Evolutionary conservation across 2,329 filamentous ascomycete species (phyloP).

Genomic region (Sphaerulina vaccinii): DNA sequence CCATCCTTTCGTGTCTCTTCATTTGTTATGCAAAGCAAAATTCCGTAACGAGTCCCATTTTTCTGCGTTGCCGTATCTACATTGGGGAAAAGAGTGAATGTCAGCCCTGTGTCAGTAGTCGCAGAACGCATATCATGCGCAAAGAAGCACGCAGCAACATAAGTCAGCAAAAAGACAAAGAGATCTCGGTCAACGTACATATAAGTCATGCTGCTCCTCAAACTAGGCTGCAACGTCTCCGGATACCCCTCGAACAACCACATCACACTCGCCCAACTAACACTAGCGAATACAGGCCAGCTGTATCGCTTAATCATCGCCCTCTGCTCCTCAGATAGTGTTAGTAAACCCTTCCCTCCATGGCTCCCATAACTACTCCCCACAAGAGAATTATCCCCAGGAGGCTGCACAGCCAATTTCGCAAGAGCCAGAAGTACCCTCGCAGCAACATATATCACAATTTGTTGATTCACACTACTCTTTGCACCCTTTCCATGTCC

Average conservation of each 20-base stretch:
- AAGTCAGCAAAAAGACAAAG: conserved; percentile 12
- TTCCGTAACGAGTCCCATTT: conserved; percentile 84
- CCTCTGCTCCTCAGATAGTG: conserved; percentile 41
- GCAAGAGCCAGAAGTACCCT: conserved; percentile 82
- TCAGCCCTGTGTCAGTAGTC: conserved; percentile 35
- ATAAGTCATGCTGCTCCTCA: conserved; percentile 95
- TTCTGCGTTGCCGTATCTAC: conserved; percentile 74
- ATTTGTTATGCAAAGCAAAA: conserved; percentile 78
- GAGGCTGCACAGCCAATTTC: conserved; percentile 72
- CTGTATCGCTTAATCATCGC: conserved; percentile 59
- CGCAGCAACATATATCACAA: conserved; percentile 96
- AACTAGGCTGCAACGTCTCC: conserved; percentile 82
- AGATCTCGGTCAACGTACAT: conserved; percentile 63
- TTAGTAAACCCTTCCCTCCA: conserved; percentile 44
- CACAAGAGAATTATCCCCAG: conserved; percentile 39
- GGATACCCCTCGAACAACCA: conserved; percentile 91
- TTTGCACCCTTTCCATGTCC: conserved; percentile 66
- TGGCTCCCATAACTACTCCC: conserved; percentile 40
- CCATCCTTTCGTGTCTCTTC: conserved; percentile 8
- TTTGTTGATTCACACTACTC: conserved; percentile 87
- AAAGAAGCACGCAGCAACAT: conserved; percentile 14
- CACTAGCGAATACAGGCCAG: conserved; percentile 88
- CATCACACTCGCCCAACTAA: conserved; percentile 95
- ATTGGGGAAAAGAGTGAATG: conserved; percentile 26
- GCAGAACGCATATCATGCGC: neutral